Evolutionary conservation across 2,329 filamentous ascomycete genomes (phyloP).

Genomic region (Fusarium pininemorale): DNA sequence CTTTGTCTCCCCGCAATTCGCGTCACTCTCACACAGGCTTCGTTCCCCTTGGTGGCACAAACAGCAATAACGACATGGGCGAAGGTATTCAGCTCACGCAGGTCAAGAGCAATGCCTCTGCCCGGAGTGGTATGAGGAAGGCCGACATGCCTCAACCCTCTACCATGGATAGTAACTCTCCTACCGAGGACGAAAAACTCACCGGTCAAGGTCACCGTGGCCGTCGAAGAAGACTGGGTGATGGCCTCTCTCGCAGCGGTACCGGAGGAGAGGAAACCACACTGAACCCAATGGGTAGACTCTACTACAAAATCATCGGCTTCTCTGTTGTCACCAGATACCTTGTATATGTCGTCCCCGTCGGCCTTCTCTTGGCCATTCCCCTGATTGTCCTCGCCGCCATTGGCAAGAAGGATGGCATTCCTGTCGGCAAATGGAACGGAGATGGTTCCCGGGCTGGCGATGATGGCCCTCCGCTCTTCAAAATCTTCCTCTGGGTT

Average conservation of each 20-base stretch:
- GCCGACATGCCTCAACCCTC: slow-evolving; percentile 46
- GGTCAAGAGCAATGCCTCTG: slow-evolving; percentile 65
- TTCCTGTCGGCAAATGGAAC: slow-evolving; percentile 23
- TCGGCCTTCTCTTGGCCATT: slow-evolving; percentile 68
- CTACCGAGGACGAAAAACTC: slow-evolving; percentile 57
- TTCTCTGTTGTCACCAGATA: slow-evolving; percentile 73
- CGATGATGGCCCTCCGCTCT: slow-evolving; percentile 59
- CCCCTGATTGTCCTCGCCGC: slow-evolving; percentile 67
- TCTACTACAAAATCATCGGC: slow-evolving; percentile 71
- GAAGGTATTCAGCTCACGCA: slow-evolving; percentile 64
- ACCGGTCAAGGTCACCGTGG: slow-evolving; percentile 49
- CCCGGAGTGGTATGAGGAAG: slow-evolving; percentile 56
- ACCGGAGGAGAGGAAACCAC: slow-evolving; percentile 66
- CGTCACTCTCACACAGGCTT: slow-evolving; percentile 54
- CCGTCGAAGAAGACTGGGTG: slow-evolving; percentile 60
- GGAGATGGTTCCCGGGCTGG: neutral
- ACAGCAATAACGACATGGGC: slow-evolving; percentile 46
- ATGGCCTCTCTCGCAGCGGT: slow-evolving; percentile 53
- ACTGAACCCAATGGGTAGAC: slow-evolving; percentile 71
- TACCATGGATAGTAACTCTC: slow-evolving; percentile 47
- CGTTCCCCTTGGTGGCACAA: slow-evolving; percentile 51
- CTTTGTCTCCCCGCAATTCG: slow-evolving; percentile 50
- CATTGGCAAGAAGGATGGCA: slow-evolving; percentile 45
- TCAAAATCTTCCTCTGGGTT: slow-evolving; percentile 74
- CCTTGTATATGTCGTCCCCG: slow-evolving; percentile 72